A percentile compares a stretch with the other conserved stretches of the same genome.
These are phyloP conservation scores for Diaporthe longicolla DNA, from an alignment of 2,329 filamentous ascomycete genomes.

Conservation along the genomic window DNA sequence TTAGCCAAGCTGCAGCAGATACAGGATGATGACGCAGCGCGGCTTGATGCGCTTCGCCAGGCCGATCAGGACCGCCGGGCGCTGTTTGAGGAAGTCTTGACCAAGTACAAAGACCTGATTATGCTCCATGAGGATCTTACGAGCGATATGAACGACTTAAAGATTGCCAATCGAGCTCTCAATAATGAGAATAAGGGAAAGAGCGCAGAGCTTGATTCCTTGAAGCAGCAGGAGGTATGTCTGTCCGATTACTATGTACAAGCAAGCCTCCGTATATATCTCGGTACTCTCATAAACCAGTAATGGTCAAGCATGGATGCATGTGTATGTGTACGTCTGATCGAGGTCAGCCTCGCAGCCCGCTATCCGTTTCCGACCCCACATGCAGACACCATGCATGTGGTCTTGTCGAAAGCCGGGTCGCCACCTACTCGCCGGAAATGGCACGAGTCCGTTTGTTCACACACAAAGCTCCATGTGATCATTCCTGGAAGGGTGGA, in stretches of 20 bases:
- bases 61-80: constrained; percentile 2
- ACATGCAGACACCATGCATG: too few relatives aligned
- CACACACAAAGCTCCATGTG: neutral
- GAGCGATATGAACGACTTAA: neutral
- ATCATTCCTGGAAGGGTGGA: neutral
- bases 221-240: constrained; percentile 6
- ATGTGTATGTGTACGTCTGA: neutral
- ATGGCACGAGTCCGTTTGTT: too few relatives aligned
- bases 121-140: neutral
- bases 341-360: too few relatives aligned
- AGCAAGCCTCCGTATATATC: neutral
- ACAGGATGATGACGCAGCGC: neutral
- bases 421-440: too few relatives aligned
- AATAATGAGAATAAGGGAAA: neutral
- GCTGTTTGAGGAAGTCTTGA: constrained; percentile 1
- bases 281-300: neutral
- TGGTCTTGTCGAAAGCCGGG: too few relatives aligned
- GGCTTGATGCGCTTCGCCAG: neutral
- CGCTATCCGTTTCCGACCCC: neutral
- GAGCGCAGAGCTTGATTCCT: neutral
- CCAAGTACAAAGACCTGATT: constrained; percentile 1
- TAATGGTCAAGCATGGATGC: neutral
- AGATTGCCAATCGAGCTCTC: neutral
- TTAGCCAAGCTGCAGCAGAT: constrained; percentile 10
- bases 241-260: neutral